These are phyloP conservation scores for Diaporthe destruens DNA, from an alignment of 2,329 filamentous ascomycete species.

Conservation along the genomic window DNA sequence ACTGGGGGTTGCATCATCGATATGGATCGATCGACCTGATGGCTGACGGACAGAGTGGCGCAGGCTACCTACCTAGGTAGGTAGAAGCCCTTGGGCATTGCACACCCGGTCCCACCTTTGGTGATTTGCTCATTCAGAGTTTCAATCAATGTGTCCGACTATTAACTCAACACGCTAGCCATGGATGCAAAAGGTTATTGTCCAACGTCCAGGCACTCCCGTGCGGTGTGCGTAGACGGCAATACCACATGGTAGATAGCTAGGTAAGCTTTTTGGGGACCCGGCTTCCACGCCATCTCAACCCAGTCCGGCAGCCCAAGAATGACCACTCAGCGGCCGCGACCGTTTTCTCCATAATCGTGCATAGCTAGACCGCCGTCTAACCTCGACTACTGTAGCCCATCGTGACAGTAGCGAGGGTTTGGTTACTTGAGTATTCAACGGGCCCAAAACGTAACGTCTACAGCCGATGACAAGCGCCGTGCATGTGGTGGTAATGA, in stretches of 20 bases:
- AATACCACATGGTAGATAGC: not conserved
- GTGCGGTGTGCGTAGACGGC: not conserved
- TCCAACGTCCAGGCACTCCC: not conserved
- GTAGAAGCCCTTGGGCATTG: too few species aligned
- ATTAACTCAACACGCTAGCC: not conserved
- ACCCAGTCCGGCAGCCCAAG: not conserved
- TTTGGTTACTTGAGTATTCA: not conserved
- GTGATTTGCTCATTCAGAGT: not conserved
- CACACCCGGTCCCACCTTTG: not conserved
- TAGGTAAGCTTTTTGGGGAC: not conserved
- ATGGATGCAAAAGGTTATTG: not conserved
- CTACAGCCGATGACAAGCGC: not conserved
- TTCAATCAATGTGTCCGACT: not conserved
- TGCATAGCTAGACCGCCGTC: not conserved
- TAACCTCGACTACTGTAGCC: not conserved
- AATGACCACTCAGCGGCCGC: not conserved
- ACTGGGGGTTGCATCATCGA: constrained; percentile 16
- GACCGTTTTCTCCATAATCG: not conserved
- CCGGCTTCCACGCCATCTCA: not conserved
- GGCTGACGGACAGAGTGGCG: not conserved
- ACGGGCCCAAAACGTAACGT: not conserved
- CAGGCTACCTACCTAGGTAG: too few species aligned
- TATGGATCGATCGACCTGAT: constrained; percentile 2
- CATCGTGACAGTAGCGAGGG: not conserved
- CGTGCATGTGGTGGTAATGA: not conserved